phyloP scores from a whole-genome alignment of 2,329 filamentous ascomycete genomes.

The Verticillium albo-atrum region DNA sequence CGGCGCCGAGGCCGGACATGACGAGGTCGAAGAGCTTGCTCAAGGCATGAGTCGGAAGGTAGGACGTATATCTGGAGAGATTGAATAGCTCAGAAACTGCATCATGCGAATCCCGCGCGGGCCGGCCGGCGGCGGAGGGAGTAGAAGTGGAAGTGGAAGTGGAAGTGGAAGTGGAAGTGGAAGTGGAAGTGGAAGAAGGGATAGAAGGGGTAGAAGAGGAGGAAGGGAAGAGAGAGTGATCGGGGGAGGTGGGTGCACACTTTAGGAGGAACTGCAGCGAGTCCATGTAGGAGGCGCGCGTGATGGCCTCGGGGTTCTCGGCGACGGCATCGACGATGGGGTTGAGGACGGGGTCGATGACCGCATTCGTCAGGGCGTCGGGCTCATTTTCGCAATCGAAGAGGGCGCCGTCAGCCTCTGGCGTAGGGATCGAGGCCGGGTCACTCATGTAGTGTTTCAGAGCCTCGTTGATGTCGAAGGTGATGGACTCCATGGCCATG shows the following conservation, averaged over 20 bases:
- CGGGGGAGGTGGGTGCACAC: conserved; percentile 63
- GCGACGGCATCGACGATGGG: conserved; percentile 89
- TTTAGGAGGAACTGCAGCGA: conserved; percentile 94
- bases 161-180: neutral
- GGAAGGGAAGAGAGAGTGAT: conserved; percentile 31
- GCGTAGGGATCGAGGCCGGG: conserved; percentile 74
- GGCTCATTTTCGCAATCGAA: conserved; percentile 91
- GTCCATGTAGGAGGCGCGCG: conserved; percentile 75
- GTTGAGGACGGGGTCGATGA: conserved; percentile 84
- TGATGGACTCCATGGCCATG: conserved; percentile 64
- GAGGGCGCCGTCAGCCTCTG: conserved; percentile 78
- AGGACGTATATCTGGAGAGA: conserved; percentile 71
- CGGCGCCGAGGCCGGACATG: conserved; percentile 77
- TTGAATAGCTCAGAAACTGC: conserved; percentile 53
- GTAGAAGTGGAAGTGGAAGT: neutral
- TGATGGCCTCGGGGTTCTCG: conserved; percentile 85
- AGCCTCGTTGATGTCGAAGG: conserved; percentile 94
- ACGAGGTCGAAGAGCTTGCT: conserved; percentile 92
- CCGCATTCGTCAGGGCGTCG: conserved; percentile 69
- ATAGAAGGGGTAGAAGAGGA: conserved; percentile 20
- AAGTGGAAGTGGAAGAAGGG: conserved; percentile 14
- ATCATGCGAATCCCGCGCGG: conserved; percentile 36
- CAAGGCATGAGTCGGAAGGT: conserved; percentile 74
- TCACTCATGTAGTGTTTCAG: conserved; percentile 97
- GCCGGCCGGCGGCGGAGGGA: neutral